Evolutionary conservation across 805 yeast species (phyloP).

Genomic region (Kregervanrija pseudodelftensis): DNA sequence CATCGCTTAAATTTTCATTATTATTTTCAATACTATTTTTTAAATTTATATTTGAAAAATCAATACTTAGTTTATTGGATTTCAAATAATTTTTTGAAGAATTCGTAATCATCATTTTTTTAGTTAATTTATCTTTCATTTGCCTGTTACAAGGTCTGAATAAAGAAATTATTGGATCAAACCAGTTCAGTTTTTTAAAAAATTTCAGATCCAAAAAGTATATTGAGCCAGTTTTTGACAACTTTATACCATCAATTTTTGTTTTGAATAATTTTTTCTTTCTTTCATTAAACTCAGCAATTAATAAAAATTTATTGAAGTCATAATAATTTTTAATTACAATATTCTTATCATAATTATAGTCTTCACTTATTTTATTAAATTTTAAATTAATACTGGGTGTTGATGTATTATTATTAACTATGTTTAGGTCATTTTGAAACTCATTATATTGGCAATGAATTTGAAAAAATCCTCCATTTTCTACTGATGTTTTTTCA

Average conservation of each 20-base stretch:
- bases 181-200: constrained; percentile 19
- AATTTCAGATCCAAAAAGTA: constrained; percentile 21
- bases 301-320: constrained; percentile 11
- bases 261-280: constrained; percentile 15
- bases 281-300: constrained; percentile 20
- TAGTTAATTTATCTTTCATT: constrained; percentile 21
- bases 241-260: constrained; percentile 24
- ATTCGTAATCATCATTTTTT: constrained; percentile 3
- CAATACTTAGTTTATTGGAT: constrained; percentile 6
- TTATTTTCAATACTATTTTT: background rate
- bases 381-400: background rate
- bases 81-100: constrained; percentile 7
- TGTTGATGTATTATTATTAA: background rate
- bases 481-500: constrained; percentile 14
- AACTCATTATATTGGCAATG: constrained; percentile 12
- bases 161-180: constrained; percentile 19
- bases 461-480: constrained; percentile 17
- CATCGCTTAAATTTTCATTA: background rate
- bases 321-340: constrained; percentile 12
- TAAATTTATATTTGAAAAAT: constrained; percentile 4
- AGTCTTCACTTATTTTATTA: background rate
- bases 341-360: constrained; percentile 1
- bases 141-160: constrained; percentile 27
- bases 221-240: constrained; percentile 24
- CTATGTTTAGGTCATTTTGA: constrained; percentile 9